Evolutionary conservation across 805 yeast genomes (phyloP).

Genomic region (Starmera amethionina): DNA sequence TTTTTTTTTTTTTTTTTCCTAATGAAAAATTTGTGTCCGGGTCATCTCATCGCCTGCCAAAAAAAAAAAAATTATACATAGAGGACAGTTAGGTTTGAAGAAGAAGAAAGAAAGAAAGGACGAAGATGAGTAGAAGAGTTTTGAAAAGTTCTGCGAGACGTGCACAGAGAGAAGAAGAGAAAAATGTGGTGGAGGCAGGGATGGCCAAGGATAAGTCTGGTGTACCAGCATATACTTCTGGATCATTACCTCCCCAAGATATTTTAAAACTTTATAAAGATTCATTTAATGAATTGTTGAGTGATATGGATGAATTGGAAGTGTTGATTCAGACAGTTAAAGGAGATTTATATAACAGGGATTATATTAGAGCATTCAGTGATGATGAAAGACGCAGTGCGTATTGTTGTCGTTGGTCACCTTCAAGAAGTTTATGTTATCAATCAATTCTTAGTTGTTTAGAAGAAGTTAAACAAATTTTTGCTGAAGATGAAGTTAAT

Average conservation of each 20-base stretch:
- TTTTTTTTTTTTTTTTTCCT: neutral
- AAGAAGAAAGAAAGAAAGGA: neutral
- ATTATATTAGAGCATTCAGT: constrained; percentile 63
- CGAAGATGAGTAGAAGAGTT: constrained; percentile 12
- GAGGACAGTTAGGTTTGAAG: neutral
- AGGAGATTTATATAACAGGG: constrained; percentile 56
- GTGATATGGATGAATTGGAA: constrained; percentile 15
- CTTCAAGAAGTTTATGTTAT: constrained; percentile 71
- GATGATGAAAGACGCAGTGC: constrained; percentile 57
- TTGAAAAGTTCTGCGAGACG: constrained; percentile 13
- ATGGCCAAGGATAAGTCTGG: neutral
- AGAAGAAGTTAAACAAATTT: constrained; percentile 27
- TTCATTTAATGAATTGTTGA: constrained; percentile 12
- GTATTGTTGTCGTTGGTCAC: constrained; percentile 79
- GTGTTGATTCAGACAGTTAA: constrained; percentile 59
- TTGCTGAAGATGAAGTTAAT: constrained; percentile 22
- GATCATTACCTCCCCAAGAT: constrained; percentile 14
- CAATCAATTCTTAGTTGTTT: constrained; percentile 52
- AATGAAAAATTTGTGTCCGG: neutral
- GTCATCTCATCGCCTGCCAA: neutral
- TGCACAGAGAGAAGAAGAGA: constrained; percentile 2
- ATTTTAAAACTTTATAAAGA: constrained; percentile 12
- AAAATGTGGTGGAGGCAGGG: neutral
- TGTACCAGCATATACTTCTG: neutral
- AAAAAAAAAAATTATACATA: neutral